Base-by-base conservation (phyloP, 192 early-diverging fungal genomes). In the Coemansia sp. region DNA sequence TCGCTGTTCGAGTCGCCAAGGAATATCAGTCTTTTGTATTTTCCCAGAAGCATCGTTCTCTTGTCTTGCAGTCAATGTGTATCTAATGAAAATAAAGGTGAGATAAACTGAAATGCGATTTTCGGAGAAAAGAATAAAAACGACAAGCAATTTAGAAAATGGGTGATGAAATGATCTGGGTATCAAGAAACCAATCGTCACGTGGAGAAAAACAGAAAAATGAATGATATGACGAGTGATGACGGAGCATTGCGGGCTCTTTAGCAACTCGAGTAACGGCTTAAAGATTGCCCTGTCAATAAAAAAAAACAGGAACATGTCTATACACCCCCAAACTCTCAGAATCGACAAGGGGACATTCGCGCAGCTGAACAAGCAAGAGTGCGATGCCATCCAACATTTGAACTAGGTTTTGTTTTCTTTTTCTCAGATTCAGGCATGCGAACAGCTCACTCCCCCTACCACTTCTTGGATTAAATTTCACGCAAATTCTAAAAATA, bases 1-100 rank as follows among this genome's bases (percentile, higher is more conserved):
- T 82, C 79, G 18, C 67, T 60, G 20, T 76, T 82, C 12, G 79
- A 82, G 34, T 82, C 79, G 48, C 79, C 79, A 29, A 82, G 56
- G 49, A 82, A 73, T 25, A 82, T 52, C 36, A 82, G 65, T 29
- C 65, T 60, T 11, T 59, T 38, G 62, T 68, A 80, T 32, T 38
- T 65, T 20, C 48, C 61, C 10, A 78, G 60, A 7, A 73, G 34
- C 66, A 71, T 56, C 12, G 22, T 25, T 63, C 22, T 25, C 22
- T 25, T 25, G 22, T 25, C 22, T 25, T 1, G 22, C 22, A 25
- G 1, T 1, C 22, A 25, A 25, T 25, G 22, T 25, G 22, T 25
- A 25, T 25, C 22, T 0, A 25, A 25, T 25, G 22, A 25, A 25
- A 25, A 25, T n/a, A 25, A 25, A 25, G 22, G 22, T n/a, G n/a